phyloP scores from a whole-genome alignment of 129 eudicot species.

The Ambrosia artemisiifolia region DNA sequence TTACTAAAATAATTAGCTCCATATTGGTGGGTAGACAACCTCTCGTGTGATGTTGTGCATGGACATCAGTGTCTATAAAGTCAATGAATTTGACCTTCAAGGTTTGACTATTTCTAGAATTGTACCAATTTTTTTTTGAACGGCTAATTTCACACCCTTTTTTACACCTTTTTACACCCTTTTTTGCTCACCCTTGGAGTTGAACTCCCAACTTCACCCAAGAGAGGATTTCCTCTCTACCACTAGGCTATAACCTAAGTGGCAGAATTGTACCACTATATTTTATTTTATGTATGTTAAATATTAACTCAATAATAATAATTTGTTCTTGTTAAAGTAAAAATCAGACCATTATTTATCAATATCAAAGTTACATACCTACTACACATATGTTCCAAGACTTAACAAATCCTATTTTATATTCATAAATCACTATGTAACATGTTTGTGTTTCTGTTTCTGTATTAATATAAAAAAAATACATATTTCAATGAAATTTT shows the following conservation, averaged over 20 bases:
- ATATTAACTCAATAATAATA: not conserved
- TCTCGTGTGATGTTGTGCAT: constrained; percentile 16
- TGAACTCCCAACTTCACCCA: too few species aligned
- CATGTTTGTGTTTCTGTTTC: not conserved
- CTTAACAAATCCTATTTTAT: not conserved
- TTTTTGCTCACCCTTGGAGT: too few species aligned
- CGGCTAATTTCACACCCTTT: too few species aligned
- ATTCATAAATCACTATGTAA: not conserved
- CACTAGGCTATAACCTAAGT: too few species aligned
- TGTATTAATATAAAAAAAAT: not conserved
- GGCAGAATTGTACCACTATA: not conserved
- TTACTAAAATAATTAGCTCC: not conserved
- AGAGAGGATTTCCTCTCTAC: too few species aligned
- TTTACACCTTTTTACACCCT: too few species aligned
- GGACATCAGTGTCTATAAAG: constrained; percentile 4
- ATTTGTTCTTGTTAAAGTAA: not conserved
- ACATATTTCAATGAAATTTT: too few species aligned
- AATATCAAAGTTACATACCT: not conserved
- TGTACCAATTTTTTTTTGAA: too few species aligned
- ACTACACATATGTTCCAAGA: not conserved
- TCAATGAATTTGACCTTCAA: constrained; percentile 3
- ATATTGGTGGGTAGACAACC: not conserved
- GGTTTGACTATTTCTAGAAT: not conserved
- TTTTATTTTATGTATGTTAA: not conserved
- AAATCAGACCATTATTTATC: not conserved